Evolutionary conservation across 257 asterid genomes (phyloP).

Genomic region (Penstemon eatonii): DNA sequence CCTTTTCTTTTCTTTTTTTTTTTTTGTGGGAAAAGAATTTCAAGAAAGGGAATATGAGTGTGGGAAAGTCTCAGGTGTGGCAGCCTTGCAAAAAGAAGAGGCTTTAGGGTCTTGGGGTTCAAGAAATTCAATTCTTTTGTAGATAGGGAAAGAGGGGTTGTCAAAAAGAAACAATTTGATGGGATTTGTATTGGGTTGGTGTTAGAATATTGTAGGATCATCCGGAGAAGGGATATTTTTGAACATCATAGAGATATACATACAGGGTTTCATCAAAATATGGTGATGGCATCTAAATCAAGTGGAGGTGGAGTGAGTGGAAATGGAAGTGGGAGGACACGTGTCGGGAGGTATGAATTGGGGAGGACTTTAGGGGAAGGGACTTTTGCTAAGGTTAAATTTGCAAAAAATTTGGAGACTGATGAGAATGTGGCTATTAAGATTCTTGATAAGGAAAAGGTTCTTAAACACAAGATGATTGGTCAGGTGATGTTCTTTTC

Average conservation of each 20-base stretch:
- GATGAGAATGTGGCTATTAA: constrained; percentile 86
- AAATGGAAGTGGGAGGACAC: constrained; percentile 51
- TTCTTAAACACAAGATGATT: constrained; percentile 90
- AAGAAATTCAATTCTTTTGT: neutral
- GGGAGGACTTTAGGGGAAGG: constrained; percentile 96
- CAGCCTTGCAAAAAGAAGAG: constrained; percentile 97
- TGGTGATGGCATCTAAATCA: constrained; percentile 66
- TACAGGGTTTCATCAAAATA: neutral
- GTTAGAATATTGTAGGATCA: constrained; percentile 6
- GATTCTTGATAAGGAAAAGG: constrained; percentile 92
- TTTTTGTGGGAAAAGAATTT: neutral
- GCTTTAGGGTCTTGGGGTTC: constrained; percentile 36
- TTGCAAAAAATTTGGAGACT: constrained; percentile 78
- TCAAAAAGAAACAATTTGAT: constrained; percentile 33
- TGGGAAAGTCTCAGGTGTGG: constrained; percentile 85
- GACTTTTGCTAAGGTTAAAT: constrained; percentile 87
- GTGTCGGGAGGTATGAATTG: constrained; percentile 88
- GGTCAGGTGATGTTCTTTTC: constrained; percentile 57
- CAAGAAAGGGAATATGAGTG: constrained; percentile 32
- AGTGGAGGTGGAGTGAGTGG: constrained; percentile 40
- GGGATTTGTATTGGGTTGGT: constrained; percentile 49
- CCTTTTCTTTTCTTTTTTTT: neutral
- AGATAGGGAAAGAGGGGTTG: neutral
- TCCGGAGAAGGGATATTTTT: constrained; percentile 19
- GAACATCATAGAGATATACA: neutral